A percentile compares a stretch with the other conserved stretches of the same genome.
Conservation (phyloP, 192 early-diverging fungal genomes). For the Coemansia sp. region DNA sequence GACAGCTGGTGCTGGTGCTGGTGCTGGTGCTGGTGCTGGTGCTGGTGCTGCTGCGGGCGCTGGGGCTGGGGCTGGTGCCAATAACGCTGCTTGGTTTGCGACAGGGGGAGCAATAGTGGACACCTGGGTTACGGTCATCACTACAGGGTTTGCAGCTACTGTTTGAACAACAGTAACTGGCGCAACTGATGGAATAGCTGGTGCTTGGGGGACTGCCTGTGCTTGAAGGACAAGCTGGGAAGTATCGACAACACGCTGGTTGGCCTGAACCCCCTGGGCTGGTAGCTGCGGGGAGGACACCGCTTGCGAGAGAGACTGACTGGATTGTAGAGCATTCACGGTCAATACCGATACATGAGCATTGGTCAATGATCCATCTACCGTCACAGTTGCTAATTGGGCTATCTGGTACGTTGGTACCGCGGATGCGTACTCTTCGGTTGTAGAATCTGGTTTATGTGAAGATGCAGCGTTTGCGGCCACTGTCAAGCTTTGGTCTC, state of each 20-base stretch:
- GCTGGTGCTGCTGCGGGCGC: neutral
- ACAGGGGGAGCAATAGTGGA: neutral
- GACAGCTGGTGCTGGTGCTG: neutral
- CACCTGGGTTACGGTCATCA: neutral
- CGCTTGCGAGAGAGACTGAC: neutral
- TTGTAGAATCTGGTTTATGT: slow-evolving; percentile 10
- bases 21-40: neutral
- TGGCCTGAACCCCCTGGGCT: neutral
- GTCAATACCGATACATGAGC: slow-evolving; percentile 4
- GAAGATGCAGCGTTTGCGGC: slow-evolving; percentile 19
- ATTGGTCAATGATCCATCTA: slow-evolving; percentile 15
- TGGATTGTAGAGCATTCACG: neutral
- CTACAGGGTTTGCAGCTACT: slow-evolving; percentile 9
- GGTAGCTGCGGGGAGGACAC: slow-evolving; percentile 9
- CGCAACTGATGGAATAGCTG: slow-evolving; percentile 18
- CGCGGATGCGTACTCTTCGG: slow-evolving; percentile 12
- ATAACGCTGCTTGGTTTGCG: slow-evolving; percentile 8
- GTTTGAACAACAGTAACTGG: slow-evolving; percentile 25
- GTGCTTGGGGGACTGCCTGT: slow-evolving; percentile 18
- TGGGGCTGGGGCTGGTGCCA: neutral
- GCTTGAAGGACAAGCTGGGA: slow-evolving; percentile 33
- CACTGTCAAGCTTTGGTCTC: slow-evolving; percentile 22
- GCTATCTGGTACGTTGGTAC: slow-evolving; percentile 10
- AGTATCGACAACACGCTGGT: slow-evolving; percentile 34
- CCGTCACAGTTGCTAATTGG: slow-evolving; percentile 21